Conservation (phyloP, 1,284 basidiomycete genomes). For the Pyrrhoderma lamaoense region DNA sequence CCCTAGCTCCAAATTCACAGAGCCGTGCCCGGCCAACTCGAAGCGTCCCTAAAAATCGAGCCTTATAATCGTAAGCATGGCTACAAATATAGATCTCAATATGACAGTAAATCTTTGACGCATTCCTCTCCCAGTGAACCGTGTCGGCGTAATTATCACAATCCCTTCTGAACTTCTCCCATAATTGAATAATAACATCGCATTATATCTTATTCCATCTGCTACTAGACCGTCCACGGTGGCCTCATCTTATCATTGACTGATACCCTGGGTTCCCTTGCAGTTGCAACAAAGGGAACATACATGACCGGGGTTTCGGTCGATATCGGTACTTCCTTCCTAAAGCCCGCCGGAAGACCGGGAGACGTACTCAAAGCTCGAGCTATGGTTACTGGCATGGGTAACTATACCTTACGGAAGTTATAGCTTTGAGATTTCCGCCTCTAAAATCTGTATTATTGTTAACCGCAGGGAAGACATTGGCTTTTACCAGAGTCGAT, state of each 20-base stretch:
- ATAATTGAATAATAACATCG: background rate
- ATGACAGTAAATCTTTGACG: background rate
- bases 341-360: constrained; percentile 58
- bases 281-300: constrained; percentile 75
- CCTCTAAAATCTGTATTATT: background rate
- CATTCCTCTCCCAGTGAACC: constrained; percentile 44
- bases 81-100: background rate
- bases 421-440: background rate
- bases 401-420: constrained; percentile 27
- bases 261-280: constrained; percentile 80
- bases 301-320: constrained; percentile 86
- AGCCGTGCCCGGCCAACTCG: constrained; percentile 58
- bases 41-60: constrained; percentile 64
- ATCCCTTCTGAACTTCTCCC: no score
- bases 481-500: constrained; percentile 76
- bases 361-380: constrained; percentile 61
- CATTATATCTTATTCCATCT: background rate
- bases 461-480: constrained; percentile 56
- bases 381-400: constrained; percentile 56
- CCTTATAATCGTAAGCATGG: constrained; percentile 55
- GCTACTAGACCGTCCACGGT: constrained; percentile 60
- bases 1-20: constrained; percentile 53
- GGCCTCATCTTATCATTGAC: constrained; percentile 80
- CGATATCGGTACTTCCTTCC: constrained; percentile 80
- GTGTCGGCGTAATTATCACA: constrained; percentile 61